Evolutionary conservation across 306 rosid genomes (phyloP), one percentile per base, ranked within the genome.

Genomic region (Cajanus cajan): DNA sequence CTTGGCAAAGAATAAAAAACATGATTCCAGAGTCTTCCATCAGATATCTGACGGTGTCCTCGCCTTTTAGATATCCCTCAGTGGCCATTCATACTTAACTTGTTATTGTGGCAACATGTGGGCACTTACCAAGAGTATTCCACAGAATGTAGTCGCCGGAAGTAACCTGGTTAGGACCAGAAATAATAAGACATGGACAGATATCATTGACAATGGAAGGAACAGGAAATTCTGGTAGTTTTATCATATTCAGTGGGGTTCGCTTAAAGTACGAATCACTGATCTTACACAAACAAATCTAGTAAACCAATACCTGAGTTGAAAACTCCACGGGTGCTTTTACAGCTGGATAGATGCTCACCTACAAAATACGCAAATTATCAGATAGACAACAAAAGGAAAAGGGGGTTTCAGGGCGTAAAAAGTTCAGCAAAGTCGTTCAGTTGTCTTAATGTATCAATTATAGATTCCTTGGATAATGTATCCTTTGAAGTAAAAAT

Each of bases 111-210:
- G 90, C 85, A 71, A 84, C 90, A 37, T 81, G 79, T n/a, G 97
- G 98, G 84, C 98, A 95, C 76, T 87, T 89, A 33, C 95, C 96
- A 74, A 90, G 90, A 36, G 98, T 93, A 82, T 95, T 95, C 99
- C 99, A 93, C 87, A 95, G 73, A 74, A 93, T 95, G 76, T 93
- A 95, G 63, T 93, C 97, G 71, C 98, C 98, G 25, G 93, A 84
- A 47, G 89, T 89, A 76, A 88, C 90, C 97, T 95, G 89, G 62
- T 74, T 28, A 34, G 43, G 41, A 65, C 67, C 62, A 71, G 51
- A 78, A 73, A 74, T 45, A 64, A 44, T 19, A 28, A 45, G 25
- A 79, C 2, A 62, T 52, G 67, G 62, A 19, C 34, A 58, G 11
- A 71, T 74, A 54, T 63, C 70, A 45, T 33, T 1, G 31, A 48